Evolutionary conservation across 2,329 filamentous ascomycete genomes (phyloP).

Genomic region (Cladosporium sp.): DNA sequence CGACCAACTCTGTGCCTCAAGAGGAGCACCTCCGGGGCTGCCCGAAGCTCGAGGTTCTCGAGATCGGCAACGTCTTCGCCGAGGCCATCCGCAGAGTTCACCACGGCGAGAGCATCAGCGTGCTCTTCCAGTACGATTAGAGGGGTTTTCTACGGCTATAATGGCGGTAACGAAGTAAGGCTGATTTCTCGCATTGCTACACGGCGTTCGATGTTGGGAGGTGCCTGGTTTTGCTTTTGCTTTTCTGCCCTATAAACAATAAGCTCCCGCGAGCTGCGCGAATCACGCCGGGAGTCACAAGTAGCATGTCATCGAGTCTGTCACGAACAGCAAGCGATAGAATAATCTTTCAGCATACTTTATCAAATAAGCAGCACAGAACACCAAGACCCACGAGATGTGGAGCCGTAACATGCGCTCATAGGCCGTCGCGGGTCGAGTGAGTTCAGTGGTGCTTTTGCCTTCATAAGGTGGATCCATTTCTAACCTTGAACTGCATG

Average conservation of each 20-base stretch:
- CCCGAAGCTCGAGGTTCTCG: constrained; percentile 84
- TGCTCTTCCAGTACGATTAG: constrained; percentile 80
- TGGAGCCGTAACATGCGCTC: too few species aligned
- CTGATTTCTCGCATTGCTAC: neutral
- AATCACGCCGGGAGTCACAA: too few species aligned
- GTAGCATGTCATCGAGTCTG: too few species aligned
- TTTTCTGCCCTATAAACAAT: neutral
- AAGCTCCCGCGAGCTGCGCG: neutral
- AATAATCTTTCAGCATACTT: too few species aligned
- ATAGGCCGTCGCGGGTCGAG: too few species aligned
- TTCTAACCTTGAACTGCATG: too few species aligned
- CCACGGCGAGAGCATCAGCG: constrained; percentile 95
- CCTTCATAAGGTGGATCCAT: too few species aligned
- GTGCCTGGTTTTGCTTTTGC: neutral
- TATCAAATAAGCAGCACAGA: too few species aligned
- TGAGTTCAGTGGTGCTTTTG: too few species aligned
- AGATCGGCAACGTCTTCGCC: constrained; percentile 82
- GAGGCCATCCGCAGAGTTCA: constrained; percentile 94
- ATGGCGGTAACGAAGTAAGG: too few species aligned
- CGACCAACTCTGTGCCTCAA: constrained; percentile 93
- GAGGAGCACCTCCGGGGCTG: constrained; percentile 70
- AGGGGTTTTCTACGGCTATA: neutral
- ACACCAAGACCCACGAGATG: too few species aligned
- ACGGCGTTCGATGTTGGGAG: neutral
- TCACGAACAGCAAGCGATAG: too few species aligned